phyloP scores from a whole-genome alignment of 2,329 filamentous ascomycete species.

The Mariannaea sp. region DNA sequence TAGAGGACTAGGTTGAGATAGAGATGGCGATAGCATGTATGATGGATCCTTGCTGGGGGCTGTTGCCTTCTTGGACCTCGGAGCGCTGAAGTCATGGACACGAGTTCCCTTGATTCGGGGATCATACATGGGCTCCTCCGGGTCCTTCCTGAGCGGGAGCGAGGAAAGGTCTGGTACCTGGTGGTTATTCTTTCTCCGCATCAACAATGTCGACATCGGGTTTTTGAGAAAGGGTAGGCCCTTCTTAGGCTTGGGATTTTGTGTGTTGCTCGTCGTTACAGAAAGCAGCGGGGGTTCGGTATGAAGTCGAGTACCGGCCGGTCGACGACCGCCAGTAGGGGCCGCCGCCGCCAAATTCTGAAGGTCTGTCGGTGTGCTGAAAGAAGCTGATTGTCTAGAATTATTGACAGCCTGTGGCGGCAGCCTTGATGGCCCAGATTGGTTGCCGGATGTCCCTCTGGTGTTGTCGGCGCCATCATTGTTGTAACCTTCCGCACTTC shows the following conservation, averaged over 20 bases:
- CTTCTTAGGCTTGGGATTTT: constrained; percentile 56
- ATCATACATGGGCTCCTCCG: constrained; percentile 59
- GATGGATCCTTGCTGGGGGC: constrained; percentile 21
- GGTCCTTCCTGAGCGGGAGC: constrained; percentile 46
- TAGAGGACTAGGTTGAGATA: constrained; percentile 23
- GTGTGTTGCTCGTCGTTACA: constrained; percentile 41
- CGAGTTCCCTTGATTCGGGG: constrained; percentile 67
- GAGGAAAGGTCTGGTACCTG: constrained; percentile 50
- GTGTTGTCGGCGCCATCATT: constrained; percentile 26
- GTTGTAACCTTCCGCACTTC: constrained; percentile 41
- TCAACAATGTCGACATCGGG: constrained; percentile 62
- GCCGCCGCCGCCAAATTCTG: constrained; percentile 41
- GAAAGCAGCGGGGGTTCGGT: constrained; percentile 44
- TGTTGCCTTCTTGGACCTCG: constrained; percentile 50
- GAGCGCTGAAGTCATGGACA: constrained; percentile 69
- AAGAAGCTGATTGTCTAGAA: constrained; percentile 45
- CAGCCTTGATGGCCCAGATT: constrained; percentile 39
- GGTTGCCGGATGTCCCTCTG: constrained; percentile 30
- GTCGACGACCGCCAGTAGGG: constrained; percentile 49
- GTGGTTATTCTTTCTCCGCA: constrained; percentile 61
- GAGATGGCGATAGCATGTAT: constrained; percentile 21
- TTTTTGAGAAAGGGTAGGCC: constrained; percentile 63
- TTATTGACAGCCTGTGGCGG: constrained; percentile 32
- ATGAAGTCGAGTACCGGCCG: constrained; percentile 47
- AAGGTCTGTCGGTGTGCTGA: constrained; percentile 56